Evolutionary conservation across 2,329 filamentous ascomycete genomes (phyloP).

Genomic region (Zalaria sp.): DNA sequence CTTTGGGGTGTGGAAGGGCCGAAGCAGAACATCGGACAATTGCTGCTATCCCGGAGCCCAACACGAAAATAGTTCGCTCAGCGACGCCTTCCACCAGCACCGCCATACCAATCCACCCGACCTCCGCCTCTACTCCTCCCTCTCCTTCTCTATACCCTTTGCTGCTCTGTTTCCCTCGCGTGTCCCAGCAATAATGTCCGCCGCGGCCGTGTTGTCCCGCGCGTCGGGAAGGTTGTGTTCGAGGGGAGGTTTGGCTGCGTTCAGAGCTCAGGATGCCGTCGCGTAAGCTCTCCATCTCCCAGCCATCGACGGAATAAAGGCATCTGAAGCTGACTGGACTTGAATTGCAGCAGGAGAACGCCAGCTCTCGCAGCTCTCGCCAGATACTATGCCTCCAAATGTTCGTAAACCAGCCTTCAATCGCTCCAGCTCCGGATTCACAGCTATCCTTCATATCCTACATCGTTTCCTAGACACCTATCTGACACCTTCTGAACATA

Average conservation of each 20-base stretch:
- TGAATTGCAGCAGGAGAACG: conserved; percentile 22
- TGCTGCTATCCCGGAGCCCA: background rate
- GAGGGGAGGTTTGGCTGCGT: conserved; percentile 15
- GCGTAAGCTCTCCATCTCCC: conserved; percentile 13
- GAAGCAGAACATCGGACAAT: too few relatives aligned
- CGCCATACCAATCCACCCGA: background rate
- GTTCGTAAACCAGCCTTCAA: conserved; percentile 26
- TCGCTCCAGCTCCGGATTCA: too few relatives aligned
- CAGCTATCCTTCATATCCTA: too few relatives aligned
- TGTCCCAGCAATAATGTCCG: conserved; percentile 34
- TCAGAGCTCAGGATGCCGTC: conserved; percentile 18
- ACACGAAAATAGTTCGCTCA: background rate
- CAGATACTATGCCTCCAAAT: conserved; percentile 56
- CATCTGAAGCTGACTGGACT: conserved; percentile 2
- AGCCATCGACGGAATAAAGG: conserved; percentile 10
- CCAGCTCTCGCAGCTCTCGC: conserved; percentile 46
- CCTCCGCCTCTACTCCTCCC: conserved; percentile 4
- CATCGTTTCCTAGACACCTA: too few relatives aligned
- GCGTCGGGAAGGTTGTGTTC: conserved; percentile 29
- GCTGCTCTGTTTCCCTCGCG: conserved; percentile 1
- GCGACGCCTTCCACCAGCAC: background rate
- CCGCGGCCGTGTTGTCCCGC: conserved; percentile 31
- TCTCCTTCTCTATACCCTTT: conserved; percentile 8
- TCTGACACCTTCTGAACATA: conserved; percentile 23
- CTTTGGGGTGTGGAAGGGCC: too few relatives aligned